phyloP scores from a whole-genome alignment of 2,329 filamentous ascomycete genomes.

The Trichophaea hybrida region DNA sequence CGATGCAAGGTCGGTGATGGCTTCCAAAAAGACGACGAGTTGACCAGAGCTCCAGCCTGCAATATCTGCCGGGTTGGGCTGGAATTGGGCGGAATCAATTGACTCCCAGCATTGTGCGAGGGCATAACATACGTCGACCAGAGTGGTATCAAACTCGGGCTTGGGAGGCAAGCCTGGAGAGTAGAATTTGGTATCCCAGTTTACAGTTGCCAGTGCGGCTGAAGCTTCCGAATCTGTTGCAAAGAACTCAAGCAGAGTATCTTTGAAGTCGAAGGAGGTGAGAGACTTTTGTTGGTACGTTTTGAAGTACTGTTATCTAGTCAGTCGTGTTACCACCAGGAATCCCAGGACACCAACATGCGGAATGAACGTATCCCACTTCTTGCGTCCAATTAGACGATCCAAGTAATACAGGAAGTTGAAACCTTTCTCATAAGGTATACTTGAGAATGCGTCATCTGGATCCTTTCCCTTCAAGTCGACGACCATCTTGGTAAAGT shows the following conservation, averaged over 20 bases:
- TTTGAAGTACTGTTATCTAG: conserved; percentile 52
- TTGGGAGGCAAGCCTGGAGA: conserved; percentile 78
- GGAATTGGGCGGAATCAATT: conserved; percentile 32
- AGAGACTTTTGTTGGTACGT: conserved; percentile 75
- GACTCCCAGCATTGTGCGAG: conserved; percentile 62
- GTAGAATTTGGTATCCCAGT: conserved; percentile 87
- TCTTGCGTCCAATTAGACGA: conserved; percentile 64
- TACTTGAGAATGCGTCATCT: conserved; percentile 82
- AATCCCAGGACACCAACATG: conserved; percentile 36
- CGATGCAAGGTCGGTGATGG: conserved; percentile 51
- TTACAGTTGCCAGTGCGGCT: conserved; percentile 52
- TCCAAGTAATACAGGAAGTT: conserved; percentile 87
- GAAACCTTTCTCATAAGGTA: conserved; percentile 95
- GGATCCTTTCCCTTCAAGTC: conserved; percentile 83
- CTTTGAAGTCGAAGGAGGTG: conserved; percentile 87
- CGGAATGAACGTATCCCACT: conserved; percentile 90
- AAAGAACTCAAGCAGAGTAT: conserved; percentile 78
- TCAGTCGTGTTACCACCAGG: conserved; percentile 2
- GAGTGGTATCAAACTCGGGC: conserved; percentile 74
- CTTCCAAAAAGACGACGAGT: conserved; percentile 77
- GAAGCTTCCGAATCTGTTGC: conserved; percentile 45
- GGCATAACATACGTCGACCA: conserved; percentile 72
- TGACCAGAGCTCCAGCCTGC: conserved; percentile 69
- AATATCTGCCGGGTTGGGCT: conserved; percentile 55
- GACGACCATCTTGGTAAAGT: conserved; percentile 83